Percentiles rank a stretch among this genome's conserved stretches.
Evolutionary conservation across 331 rosid genomes (phyloP).

Genomic region (Rhamnella rubrinervis): DNA sequence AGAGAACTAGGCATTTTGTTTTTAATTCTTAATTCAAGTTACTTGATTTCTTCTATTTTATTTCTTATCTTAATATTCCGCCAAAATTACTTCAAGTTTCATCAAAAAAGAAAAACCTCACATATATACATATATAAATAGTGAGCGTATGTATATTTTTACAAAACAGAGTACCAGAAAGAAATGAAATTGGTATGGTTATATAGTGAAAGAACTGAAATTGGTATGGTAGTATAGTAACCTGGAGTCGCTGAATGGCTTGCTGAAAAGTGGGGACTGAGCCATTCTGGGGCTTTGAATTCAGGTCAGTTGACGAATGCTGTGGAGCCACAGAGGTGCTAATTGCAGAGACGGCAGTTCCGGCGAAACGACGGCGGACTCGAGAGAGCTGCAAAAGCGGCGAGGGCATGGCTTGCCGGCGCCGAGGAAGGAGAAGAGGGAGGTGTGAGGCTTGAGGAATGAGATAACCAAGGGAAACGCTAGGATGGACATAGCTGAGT

Average conservation of each 20-base stretch:
- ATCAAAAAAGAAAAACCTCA: too few species aligned
- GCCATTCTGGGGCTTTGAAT: slow-evolving; percentile 22
- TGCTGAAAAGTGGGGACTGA: slow-evolving; percentile 76
- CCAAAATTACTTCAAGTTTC: too few species aligned
- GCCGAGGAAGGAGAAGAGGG: slow-evolving; percentile 36
- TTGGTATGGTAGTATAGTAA: slow-evolving; percentile 14
- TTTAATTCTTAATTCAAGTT: too few species aligned
- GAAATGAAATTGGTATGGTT: too few species aligned
- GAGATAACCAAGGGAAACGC: slow-evolving; percentile 72
- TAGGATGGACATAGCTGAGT: slow-evolving; percentile 49
- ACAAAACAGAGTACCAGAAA: too few species aligned
- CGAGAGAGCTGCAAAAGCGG: slow-evolving; percentile 18
- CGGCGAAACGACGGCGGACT: slow-evolving; percentile 40
- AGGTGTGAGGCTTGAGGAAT: slow-evolving; percentile 54
- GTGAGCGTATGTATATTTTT: too few species aligned
- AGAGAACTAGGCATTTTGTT: too few species aligned
- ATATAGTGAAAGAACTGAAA: background rate
- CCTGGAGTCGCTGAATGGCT: slow-evolving; percentile 98
- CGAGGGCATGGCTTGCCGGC: slow-evolving; percentile 18
- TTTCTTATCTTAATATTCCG: too few species aligned
- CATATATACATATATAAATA: too few species aligned
- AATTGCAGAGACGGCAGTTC: slow-evolving; percentile 37
- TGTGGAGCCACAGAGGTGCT: slow-evolving; percentile 42
- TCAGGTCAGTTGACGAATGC: slow-evolving; percentile 35
- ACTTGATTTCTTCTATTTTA: too few species aligned